Evolutionary conservation across 768 basidiomycete species (phyloP), one percentile per base, ranked within the genome.

Genomic region (Mycena floridula): DNA sequence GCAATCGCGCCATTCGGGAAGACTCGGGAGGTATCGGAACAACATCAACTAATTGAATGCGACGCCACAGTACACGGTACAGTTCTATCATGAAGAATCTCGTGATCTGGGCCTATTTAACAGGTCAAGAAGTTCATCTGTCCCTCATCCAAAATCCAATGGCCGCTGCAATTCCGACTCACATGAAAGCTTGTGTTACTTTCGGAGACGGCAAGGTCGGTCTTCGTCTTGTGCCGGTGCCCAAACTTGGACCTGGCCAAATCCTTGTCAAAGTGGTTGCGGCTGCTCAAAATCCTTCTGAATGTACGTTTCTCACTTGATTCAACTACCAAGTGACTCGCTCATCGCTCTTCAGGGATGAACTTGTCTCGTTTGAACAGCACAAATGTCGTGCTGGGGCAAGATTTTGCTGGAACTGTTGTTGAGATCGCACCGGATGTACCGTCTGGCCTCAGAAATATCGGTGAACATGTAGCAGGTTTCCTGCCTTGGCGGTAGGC

Each of bases 251-350:
- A 7, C 41, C 28, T 12, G 41, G 47, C 7, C 43, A 51, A 32
- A 44, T 49, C 3, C 48, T 48, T 20, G 47, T 51, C 30, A 48
- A 48, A 25, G 44, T 51, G 18, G 37, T 24, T 15, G 47, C 47
- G 12, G 50, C 50, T 2, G 50, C 50, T 18, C 47, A 51, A 40
- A 51, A 51, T 25, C 46, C 46, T n/a, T 35, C 46, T 13, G 50
- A 50, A 18, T 50, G 50, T 46, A n/a, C 6, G 49, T 42, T 41
- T 16, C 4, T 16, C 5, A 4, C 23, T 37, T 15, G 16, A 8
- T 22, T 1, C 15, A 44, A 44, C 12, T 20, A 36, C 28, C 13
- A 20, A 38, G 12, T 12, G 9, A 20, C 20, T 12, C 18, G 8
- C 20, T 38, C 20, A 9, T 11, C 20, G 37, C 24, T 6, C 26